phyloP scores from a whole-genome alignment of 371 early-diverging fungal genomes.

The Amoeboaphelidium occidentale region DNA sequence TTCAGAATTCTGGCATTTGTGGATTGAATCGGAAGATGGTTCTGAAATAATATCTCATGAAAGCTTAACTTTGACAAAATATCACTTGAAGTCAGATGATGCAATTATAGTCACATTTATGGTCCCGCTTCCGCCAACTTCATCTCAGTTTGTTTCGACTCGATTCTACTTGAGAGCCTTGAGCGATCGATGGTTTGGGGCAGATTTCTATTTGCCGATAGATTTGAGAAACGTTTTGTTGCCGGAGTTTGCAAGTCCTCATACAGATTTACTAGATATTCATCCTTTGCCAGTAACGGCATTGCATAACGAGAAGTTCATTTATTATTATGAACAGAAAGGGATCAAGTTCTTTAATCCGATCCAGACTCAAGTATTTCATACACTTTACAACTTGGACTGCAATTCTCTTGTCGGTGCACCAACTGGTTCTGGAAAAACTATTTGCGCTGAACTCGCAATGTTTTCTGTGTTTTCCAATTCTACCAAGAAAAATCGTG shows the following conservation, averaged over 20 bases:
- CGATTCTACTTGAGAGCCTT: slow-evolving; percentile 68
- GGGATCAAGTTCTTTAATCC: slow-evolving; percentile 58
- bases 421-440: no score
- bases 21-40: slow-evolving; percentile 57
- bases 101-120: slow-evolving; percentile 34
- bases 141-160: slow-evolving; percentile 37
- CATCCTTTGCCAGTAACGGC: slow-evolving; percentile 69
- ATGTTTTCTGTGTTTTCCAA: no score
- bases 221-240: slow-evolving; percentile 68
- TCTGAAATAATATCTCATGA: slow-evolving; percentile 39
- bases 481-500: no score
- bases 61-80: slow-evolving; percentile 20
- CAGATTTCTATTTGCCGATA: slow-evolving; percentile 56
- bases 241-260: slow-evolving; percentile 49
- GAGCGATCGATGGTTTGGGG: slow-evolving; percentile 80
- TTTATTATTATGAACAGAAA: slow-evolving; percentile 13
- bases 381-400: slow-evolving; percentile 62
- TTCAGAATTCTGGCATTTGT: slow-evolving; percentile 79
- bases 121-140: slow-evolving; percentile 36
- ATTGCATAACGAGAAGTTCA: slow-evolving; percentile 51
- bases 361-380: slow-evolving; percentile 93
- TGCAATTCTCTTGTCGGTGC: slow-evolving; percentile 85
- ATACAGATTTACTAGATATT: slow-evolving; percentile 66
- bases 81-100: slow-evolving; percentile 9
- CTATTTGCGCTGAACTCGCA: no score